A percentile compares a stretch with the other conserved stretches of the same genome.
phyloP scores from a whole-genome alignment of 106 monocot genomes.

The Allium fistulosum region DNA sequence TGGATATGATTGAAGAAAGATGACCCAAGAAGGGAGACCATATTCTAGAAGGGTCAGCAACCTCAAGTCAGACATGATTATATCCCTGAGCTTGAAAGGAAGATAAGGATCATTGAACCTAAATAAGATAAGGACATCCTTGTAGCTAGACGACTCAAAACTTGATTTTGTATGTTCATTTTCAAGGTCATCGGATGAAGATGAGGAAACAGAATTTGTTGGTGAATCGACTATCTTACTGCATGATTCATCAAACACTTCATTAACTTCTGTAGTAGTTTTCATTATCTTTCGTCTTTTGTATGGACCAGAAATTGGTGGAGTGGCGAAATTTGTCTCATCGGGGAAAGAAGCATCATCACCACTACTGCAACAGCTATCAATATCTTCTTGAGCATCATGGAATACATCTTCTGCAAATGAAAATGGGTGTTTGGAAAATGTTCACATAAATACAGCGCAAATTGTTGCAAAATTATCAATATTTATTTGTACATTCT shows the following conservation, averaged over 20 bases:
- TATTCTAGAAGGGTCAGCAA: slow-evolving; percentile 78
- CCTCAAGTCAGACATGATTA: slow-evolving; percentile 73
- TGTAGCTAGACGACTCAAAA: slow-evolving; percentile 50
- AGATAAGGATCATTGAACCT: slow-evolving; percentile 81
- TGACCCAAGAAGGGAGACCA: slow-evolving; percentile 97
- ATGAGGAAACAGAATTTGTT: slow-evolving; percentile 21
- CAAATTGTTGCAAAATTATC: neutral
- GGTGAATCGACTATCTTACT: slow-evolving; percentile 42
- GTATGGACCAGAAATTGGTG: slow-evolving; percentile 49
- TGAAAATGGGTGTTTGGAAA: neutral
- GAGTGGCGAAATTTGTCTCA: slow-evolving; percentile 17
- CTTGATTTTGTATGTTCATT: slow-evolving; percentile 21
- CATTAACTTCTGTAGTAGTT: slow-evolving; percentile 24
- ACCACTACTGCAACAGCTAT: neutral
- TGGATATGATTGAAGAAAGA: slow-evolving; percentile 96
- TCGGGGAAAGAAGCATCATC: slow-evolving; percentile 15
- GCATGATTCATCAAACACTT: slow-evolving; percentile 24
- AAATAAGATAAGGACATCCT: slow-evolving; percentile 74
- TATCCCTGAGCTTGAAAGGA: slow-evolving; percentile 70
- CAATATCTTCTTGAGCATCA: slow-evolving; percentile 59
- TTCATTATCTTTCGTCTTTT: slow-evolving; percentile 81
- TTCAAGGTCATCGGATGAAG: slow-evolving; percentile 24
- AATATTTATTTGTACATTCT: too few relatives aligned
- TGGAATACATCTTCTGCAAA: slow-evolving; percentile 81
- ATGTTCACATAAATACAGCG: neutral